These are phyloP conservation scores for Ostreobium quekettii DNA, from an alignment of 139 green algal genomes.

Conservation along the genomic window DNA sequence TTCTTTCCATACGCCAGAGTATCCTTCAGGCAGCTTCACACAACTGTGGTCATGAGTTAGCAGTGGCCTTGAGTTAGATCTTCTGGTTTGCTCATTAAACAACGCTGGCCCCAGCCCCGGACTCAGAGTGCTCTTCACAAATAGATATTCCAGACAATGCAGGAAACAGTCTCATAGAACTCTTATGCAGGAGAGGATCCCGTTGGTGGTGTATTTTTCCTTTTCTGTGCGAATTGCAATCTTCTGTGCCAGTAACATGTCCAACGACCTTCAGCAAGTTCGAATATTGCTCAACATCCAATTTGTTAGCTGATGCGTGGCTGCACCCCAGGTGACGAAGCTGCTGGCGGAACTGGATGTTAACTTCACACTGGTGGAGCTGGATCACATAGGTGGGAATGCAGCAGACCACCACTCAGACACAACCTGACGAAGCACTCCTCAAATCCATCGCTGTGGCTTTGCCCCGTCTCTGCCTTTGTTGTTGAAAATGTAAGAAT, in stretches of 20 bases:
- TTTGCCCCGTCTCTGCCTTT: not conserved
- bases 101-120: too few relatives aligned
- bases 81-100: too few relatives aligned
- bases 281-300: too few relatives aligned
- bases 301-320: too few relatives aligned
- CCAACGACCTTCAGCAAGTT: too few relatives aligned
- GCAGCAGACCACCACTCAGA: not conserved
- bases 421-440: not conserved
- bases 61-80: too few relatives aligned
- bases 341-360: not conserved
- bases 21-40: too few relatives aligned
- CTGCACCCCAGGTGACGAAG: not conserved
- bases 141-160: not conserved
- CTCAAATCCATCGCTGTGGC: not conserved
- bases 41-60: too few relatives aligned
- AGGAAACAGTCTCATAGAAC: not conserved
- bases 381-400: constrained; percentile 13
- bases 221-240: too few relatives aligned
- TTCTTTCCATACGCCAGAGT: too few relatives aligned
- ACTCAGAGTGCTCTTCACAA: too few relatives aligned
- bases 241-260: too few relatives aligned
- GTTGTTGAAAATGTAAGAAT: not conserved
- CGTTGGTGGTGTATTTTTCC: not conserved
- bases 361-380: not conserved
- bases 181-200: not conserved